Evolutionary conservation across 129 eudicot species (phyloP).

Genomic region (Helianthus tuberosus): DNA sequence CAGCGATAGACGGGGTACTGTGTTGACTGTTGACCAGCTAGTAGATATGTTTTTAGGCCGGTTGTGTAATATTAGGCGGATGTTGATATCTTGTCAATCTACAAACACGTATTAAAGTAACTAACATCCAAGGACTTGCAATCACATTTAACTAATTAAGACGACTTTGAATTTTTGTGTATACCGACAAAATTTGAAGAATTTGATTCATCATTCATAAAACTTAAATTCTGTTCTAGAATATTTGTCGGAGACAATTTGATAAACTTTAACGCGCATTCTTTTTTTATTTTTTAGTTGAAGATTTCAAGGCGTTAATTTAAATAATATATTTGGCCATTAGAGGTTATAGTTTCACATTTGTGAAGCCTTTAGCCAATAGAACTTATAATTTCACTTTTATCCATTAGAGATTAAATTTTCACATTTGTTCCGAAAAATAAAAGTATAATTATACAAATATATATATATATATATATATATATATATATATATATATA

Average conservation of each 20-base stretch:
- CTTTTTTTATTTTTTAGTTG: too few relatives aligned
- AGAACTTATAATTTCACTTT: too few relatives aligned
- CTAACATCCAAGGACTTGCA: neutral
- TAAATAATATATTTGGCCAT: too few relatives aligned
- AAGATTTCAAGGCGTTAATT: too few relatives aligned
- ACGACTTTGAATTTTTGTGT: neutral
- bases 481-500: too few relatives aligned
- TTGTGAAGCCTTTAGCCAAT: too few relatives aligned
- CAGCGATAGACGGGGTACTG: neutral
- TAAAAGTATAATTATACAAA: too few relatives aligned
- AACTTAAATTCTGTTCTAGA: neutral
- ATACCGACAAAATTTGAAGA: neutral
- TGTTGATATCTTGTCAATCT: neutral
- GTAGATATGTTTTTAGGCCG: neutral
- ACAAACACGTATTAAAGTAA: neutral
- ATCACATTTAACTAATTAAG: neutral
- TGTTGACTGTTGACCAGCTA: neutral
- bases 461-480: too few relatives aligned
- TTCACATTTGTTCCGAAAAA: too few relatives aligned
- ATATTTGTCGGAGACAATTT: neutral
- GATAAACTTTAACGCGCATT: neutral
- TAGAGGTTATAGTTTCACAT: too few relatives aligned
- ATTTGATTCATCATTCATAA: neutral
- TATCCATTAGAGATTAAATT: too few relatives aligned
- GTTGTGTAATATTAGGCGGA: slow-evolving; percentile 8